Evolutionary conservation across 2,329 filamentous ascomycete species (phyloP), one percentile per base, ranked within the genome.

Genomic region (Xylaria sp.): DNA sequence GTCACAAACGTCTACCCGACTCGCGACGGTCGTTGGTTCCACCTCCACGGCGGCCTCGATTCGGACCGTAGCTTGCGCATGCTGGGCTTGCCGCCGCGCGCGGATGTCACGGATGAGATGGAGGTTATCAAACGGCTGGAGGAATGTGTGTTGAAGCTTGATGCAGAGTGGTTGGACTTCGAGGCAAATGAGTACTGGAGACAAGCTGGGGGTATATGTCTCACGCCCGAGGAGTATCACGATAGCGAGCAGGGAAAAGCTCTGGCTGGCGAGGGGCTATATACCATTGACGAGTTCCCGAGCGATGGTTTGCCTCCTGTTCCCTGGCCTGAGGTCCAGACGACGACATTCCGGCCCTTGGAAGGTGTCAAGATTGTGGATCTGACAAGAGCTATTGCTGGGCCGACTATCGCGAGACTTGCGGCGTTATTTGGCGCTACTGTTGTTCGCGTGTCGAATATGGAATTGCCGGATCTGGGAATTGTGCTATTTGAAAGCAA

Each of bases 1-100:
- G 75, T 78, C 4, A 80, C 78, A 0, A 79, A 78, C 25, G 72
- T 80, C 7, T 80, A 80, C 60, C 73, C 75, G 43, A 79, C 79
- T 0, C 75, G 75, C 13, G 78, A 80, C 32, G 76, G 76, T 0
- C 71, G 76, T 8, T 80, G 75, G 73, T 80, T 79, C 59, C 79
- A 80, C 39, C 66, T 80, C 2, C 79, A 80, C 53, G 78, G 78
- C 1, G 76, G 78, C 0, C 66, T 80, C 52, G 74, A 80, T 30
- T 74, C 79, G 12, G 66, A 60, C 8, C 67, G 69, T 3, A 77
- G 73, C 18, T 68, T 80, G 71, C 55, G 63, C 20, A 80, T 80
- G 78, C 67, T 80, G 2, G 78, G 73, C 0, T 64, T 81, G 43
- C 76, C 75, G 8, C 52, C 61, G 9, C 67, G 73, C 7, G 70